Percentiles rank a stretch among this genome's conserved stretches.
Conservation (phyloP, 2,329 filamentous ascomycete species). For the Hypoxylon sp. region DNA sequence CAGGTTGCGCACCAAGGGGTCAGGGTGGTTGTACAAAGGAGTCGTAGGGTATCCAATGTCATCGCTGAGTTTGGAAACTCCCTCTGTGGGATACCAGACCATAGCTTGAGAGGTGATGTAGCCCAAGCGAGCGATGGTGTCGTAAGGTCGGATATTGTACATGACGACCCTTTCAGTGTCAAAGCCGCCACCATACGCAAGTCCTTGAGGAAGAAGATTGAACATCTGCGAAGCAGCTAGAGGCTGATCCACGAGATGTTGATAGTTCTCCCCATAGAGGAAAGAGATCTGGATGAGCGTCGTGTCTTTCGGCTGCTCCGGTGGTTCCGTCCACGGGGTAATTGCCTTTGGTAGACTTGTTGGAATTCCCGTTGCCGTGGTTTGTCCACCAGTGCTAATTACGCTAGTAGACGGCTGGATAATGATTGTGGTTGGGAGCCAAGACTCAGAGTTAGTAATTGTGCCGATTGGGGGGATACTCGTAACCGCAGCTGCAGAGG, state of each 20-base stretch:
- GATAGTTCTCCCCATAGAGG: slow-evolving; percentile 82
- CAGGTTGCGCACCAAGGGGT: slow-evolving; percentile 76
- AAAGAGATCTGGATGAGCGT: slow-evolving; percentile 88
- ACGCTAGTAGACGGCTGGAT: slow-evolving; percentile 64
- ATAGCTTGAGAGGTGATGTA: slow-evolving; percentile 87
- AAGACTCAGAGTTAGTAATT: slow-evolving; percentile 59
- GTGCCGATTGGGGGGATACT: slow-evolving; percentile 60
- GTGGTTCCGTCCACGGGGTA: slow-evolving; percentile 71
- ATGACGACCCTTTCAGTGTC: slow-evolving; percentile 70
- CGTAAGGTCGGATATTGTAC: slow-evolving; percentile 79
- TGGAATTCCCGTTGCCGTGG: slow-evolving; percentile 69
- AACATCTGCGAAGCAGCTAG: slow-evolving; percentile 89
- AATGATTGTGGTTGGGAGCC: slow-evolving; percentile 73
- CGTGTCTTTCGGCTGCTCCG: slow-evolving; percentile 70
- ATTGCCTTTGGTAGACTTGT: slow-evolving; percentile 80
- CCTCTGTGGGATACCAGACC: slow-evolving; percentile 78
- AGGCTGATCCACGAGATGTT: slow-evolving; percentile 79
- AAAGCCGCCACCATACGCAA: slow-evolving; percentile 74
- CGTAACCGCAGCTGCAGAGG: slow-evolving; percentile 49
- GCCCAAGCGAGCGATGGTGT: slow-evolving; percentile 75
- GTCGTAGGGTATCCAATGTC: slow-evolving; percentile 80
- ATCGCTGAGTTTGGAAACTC: slow-evolving; percentile 75
- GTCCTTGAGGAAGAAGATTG: slow-evolving; percentile 77
- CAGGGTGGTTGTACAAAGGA: slow-evolving; percentile 78
- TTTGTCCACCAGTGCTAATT: slow-evolving; percentile 55